Evolutionary conservation across 2,329 filamentous ascomycete species (phyloP).

Genomic region (Xylariaceae sp.): DNA sequence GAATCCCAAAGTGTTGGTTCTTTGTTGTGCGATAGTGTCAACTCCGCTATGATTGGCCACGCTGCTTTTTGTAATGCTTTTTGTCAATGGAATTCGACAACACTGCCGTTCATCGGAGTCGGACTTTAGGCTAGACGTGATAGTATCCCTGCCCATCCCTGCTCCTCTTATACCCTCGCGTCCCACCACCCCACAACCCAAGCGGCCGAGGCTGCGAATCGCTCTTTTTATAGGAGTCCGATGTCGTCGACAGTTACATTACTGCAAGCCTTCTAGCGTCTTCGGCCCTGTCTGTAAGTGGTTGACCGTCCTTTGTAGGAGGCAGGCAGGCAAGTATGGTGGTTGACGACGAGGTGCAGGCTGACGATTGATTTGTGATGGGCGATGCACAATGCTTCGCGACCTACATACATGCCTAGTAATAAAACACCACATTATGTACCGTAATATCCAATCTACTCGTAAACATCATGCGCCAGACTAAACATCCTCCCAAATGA

Average conservation of each 20-base stretch:
- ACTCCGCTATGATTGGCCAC: conserved; percentile 17
- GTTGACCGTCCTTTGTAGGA: background rate
- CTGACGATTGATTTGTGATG: conserved; percentile 12
- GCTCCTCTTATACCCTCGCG: conserved; percentile 10
- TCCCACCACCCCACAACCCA: conserved; percentile 23
- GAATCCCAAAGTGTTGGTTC: background rate
- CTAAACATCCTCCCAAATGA: background rate
- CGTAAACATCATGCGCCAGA: background rate
- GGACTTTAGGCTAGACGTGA: conserved; percentile 10
- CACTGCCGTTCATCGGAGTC: conserved; percentile 30
- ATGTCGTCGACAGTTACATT: conserved; percentile 22
- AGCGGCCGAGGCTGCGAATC: conserved; percentile 19
- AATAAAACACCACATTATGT: background rate
- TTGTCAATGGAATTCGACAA: conserved; percentile 20
- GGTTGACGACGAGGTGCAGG: conserved; percentile 9
- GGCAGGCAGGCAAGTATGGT: too few species aligned
- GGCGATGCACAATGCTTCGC: conserved; percentile 1
- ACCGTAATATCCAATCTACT: background rate
- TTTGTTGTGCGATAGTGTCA: conserved; percentile 17
- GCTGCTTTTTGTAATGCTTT: conserved; percentile 22
- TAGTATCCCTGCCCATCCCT: conserved; percentile 9
- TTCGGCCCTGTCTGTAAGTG: background rate
- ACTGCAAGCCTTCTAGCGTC: background rate
- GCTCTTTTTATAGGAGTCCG: conserved; percentile 20
- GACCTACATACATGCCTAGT: background rate